Base-by-base conservation (phyloP, 306 rosid genomes). In the Adenanthera pavonina region DNA sequence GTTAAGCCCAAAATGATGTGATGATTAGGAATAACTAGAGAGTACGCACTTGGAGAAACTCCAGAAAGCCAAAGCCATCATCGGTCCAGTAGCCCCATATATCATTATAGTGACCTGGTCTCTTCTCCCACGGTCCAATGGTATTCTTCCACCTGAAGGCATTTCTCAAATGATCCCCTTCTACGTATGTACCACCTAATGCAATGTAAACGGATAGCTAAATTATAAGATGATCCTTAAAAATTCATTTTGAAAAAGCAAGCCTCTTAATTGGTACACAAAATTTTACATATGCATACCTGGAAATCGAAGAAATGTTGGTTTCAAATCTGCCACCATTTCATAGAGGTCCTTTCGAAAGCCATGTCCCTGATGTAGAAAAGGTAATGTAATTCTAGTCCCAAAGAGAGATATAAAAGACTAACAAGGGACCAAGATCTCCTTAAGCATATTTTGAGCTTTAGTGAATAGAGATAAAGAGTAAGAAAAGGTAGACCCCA, bases 161-260 rank as follows among this genome's bases (percentile, higher is more conserved):
- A 84, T 94, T 94, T 81, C 92, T 90, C 87, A 94, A 84, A 92
- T 92, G 86, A 13, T 88, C 90, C 76, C 98, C 98, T 90, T 94
- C 97, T 65, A 92, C 97, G 46, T 89, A 94, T 85, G 94, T 92
- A 71, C 98, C 98, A 77, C 97, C 97, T 91, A 67, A 75, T 53
- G 66, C 66, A 74, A 83, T 60, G 30, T 47, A 6, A 72, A 49
- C 53, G 3, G 3, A 44, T 2, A 77, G 76, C 62, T 91, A 89
- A 84, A 90, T 86, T 88, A 5, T 40, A 25, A 25, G 30, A 25
- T 25, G 30, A 25, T 25, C 30, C 30, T 25, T 25, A 25, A 25
- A 25, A 25, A 25, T 25, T 25, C 30, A 25, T 25, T 25, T 25
- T 25, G 30, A 25, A 25, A 25, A 25, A 25, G 30, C 30, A 25